These are phyloP conservation scores for Neurospora sublineolata DNA, from an alignment of 495 filamentous ascomycete species.

Conservation along the genomic window DNA sequence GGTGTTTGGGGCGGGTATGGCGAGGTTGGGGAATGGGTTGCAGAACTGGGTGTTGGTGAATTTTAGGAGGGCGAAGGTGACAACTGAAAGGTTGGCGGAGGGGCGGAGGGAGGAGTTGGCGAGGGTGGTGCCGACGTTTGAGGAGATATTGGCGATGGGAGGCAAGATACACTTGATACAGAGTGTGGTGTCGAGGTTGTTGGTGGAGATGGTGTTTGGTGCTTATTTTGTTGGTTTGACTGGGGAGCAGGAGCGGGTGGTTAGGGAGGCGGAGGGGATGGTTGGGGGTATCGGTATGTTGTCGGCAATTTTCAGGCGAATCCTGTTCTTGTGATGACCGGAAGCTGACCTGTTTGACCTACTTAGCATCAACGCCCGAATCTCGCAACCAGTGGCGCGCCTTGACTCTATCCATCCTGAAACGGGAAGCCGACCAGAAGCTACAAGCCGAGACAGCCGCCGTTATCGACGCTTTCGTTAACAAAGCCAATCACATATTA, in stretches of 20 bases:
- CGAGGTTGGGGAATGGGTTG: conserved; percentile 40
- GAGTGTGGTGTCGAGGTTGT: conserved; percentile 37
- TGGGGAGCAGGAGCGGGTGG: conserved; percentile 27
- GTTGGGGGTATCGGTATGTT: conserved; percentile 34
- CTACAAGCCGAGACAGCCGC: conserved; percentile 30
- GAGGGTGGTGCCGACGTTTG: conserved; percentile 38
- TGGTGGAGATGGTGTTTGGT: conserved; percentile 41
- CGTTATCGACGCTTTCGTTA: conserved; percentile 25
- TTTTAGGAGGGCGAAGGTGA: conserved; percentile 41
- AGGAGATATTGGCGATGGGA: conserved; percentile 27
- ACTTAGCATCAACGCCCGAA: conserved; percentile 29
- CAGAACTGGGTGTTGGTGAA: conserved; percentile 48
- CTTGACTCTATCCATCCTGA: conserved; percentile 38
- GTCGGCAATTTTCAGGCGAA: background rate
- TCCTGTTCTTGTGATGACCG: background rate
- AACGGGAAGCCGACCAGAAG: conserved; percentile 31
- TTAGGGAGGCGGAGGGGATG: conserved; percentile 34
- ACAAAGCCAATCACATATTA: conserved; percentile 28
- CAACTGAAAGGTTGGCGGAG: conserved; percentile 26
- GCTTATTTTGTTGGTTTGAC: conserved; percentile 42
- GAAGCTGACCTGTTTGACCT: background rate
- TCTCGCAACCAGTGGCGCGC: conserved; percentile 45
- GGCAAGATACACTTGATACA: conserved; percentile 43
- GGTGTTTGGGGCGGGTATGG: conserved; percentile 36
- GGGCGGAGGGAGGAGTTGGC: conserved; percentile 26